Evolutionary conservation across 2,329 filamentous ascomycete genomes (phyloP).

Genomic region (Fusarium sp.): DNA sequence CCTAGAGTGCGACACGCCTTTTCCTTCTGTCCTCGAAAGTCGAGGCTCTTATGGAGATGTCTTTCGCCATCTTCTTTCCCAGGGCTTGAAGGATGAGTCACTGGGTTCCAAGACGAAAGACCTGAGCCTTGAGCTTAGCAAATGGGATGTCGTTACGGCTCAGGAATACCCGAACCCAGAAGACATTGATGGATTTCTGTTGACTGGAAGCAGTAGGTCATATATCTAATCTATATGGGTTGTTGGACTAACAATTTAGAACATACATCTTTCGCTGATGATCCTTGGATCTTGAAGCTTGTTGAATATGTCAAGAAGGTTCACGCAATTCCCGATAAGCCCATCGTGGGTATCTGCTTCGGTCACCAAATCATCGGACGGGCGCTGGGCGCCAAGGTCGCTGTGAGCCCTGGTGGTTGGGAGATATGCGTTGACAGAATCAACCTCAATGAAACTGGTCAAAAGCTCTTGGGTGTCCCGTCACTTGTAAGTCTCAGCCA

Average conservation of each 20-base stretch:
- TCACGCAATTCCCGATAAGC: slow-evolving; percentile 48
- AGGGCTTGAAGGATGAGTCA: slow-evolving; percentile 43
- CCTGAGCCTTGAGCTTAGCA: slow-evolving; percentile 46
- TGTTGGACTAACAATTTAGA: slow-evolving; percentile 30
- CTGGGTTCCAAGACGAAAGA: slow-evolving; percentile 35
- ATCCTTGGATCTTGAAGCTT: slow-evolving; percentile 58
- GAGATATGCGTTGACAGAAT: slow-evolving; percentile 58
- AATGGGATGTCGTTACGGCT: slow-evolving; percentile 51
- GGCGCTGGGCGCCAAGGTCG: slow-evolving; percentile 56
- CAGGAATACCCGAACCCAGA: slow-evolving; percentile 48
- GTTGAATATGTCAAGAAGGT: slow-evolving; percentile 53
- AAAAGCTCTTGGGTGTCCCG: slow-evolving; percentile 52
- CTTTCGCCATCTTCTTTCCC: slow-evolving; percentile 48
- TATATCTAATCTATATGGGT: rapidly evolving
- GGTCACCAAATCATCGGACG: slow-evolving; percentile 62
- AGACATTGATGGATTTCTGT: slow-evolving; percentile 50
- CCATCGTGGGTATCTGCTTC: slow-evolving; percentile 61
- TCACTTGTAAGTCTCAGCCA: slow-evolving; percentile 40
- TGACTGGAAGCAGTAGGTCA: slow-evolving; percentile 54
- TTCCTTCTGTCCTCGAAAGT: slow-evolving; percentile 45
- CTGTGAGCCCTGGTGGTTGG: slow-evolving; percentile 56
- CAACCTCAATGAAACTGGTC: slow-evolving; percentile 54
- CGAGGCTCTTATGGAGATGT: slow-evolving; percentile 52
- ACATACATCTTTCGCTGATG: slow-evolving; percentile 56
- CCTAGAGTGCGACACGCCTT: slow-evolving; percentile 53